A percentile compares a stretch with the other conserved stretches of the same genome.
Evolutionary conservation across 805 yeast genomes (phyloP).

Genomic region (Cyberlindnera veronae): DNA sequence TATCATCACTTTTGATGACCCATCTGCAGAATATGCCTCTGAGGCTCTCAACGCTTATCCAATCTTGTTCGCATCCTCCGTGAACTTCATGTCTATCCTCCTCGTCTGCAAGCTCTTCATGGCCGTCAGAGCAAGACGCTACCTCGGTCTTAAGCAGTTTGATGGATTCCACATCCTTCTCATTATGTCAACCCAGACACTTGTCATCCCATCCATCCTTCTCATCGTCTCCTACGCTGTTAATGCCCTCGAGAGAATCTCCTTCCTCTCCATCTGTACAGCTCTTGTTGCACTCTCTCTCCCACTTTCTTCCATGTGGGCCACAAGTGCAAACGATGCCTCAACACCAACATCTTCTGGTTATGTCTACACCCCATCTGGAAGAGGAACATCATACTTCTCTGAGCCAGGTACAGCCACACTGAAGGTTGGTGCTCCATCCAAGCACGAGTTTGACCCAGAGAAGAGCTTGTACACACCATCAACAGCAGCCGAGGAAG

Average conservation of each 20-base stretch:
- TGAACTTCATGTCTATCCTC: slow-evolving; percentile 57
- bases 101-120: slow-evolving; percentile 59
- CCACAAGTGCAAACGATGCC: slow-evolving; percentile 58
- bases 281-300: slow-evolving; percentile 66
- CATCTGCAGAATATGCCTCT: slow-evolving; percentile 18
- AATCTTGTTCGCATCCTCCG: slow-evolving; percentile 65
- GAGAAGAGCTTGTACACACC: slow-evolving; percentile 30
- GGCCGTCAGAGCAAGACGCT: slow-evolving; percentile 72
- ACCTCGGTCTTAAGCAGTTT: slow-evolving; percentile 77
- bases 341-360: slow-evolving; percentile 38
- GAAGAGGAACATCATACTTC: slow-evolving; percentile 16
- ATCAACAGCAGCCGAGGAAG: slow-evolving; percentile 33
- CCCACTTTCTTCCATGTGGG: slow-evolving; percentile 90
- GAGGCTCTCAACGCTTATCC: slow-evolving; percentile 52
- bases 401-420: slow-evolving; percentile 18
- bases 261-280: slow-evolving; percentile 50
- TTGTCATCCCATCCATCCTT: slow-evolving; percentile 72
- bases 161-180: slow-evolving; percentile 76
- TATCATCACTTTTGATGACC: slow-evolving; percentile 31
- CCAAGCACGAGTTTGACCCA: slow-evolving; percentile 5
- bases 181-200: slow-evolving; percentile 79
- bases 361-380: slow-evolving; percentile 13
- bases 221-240: slow-evolving; percentile 52
- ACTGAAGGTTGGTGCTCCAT: slow-evolving; percentile 5
- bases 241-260: slow-evolving; percentile 32